Base-by-base conservation (phyloP, 139 green algal genomes). In the Marvania coccoides region DNA sequence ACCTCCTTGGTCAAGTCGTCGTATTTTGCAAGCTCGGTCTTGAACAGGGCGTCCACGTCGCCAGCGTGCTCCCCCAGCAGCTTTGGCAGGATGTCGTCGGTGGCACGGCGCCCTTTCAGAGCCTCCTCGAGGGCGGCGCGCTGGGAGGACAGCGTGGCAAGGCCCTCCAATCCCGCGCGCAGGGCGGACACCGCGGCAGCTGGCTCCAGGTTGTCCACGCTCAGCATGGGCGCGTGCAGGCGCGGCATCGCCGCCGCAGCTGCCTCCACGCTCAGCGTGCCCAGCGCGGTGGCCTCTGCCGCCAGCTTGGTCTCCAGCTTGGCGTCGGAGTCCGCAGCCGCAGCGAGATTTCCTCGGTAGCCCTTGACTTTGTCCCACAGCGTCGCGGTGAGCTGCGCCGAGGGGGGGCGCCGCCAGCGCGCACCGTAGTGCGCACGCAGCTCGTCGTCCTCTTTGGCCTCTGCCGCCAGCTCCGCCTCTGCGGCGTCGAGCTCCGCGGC, bases 31-130 rank as follows among this genome's bases (percentile, higher is more conserved):
- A 97, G 62, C 81, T 97, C 88, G 14, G 61, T 37, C 38, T 64
- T 65, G 71, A 93, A 96, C 10, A 96, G 69, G 24, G 74, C 61
- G 19, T 94, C 85, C 13, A 70, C 28, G 29, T 56, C 54, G 24
- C 48, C 54, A 51, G 60, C 63, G 5, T 54, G 37, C 9, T 56
- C 70, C 12, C 79, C 74, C 90, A 97, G 91, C 59, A 97, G 74
- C 65, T 83, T 83, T 13, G 86, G 83, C 75, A 97, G 75, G 38
- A 97, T 86, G 82, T 97, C 94, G 80, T 97, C 91, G 53, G 77
- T 83, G 47, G 60, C 76, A 73, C 94, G 95, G 42, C 84, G 75
- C 46, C 91, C 85, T 74, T 88, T 88, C 9, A 97, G 71, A 10
- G 71, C 74, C 59, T 97, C 90, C 82, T 97, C 91, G 45, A 97